A percentile compares a stretch with the other conserved stretches of the same genome.
phyloP scores from a whole-genome alignment of 441 rosid genomes.

The Flueggea neowawraea region DNA sequence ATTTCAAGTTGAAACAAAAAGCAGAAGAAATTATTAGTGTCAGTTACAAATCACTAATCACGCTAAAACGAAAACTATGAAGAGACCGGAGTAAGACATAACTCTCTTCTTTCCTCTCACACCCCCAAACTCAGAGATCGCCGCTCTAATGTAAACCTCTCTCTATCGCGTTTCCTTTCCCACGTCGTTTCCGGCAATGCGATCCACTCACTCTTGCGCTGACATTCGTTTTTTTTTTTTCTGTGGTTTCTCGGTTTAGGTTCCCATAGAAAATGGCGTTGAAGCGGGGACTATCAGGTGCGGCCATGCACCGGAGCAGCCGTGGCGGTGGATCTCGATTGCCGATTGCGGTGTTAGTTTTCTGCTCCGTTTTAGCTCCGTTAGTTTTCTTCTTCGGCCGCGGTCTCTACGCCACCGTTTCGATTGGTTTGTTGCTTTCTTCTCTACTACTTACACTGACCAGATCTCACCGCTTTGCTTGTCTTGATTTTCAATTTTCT shows the following conservation, averaged over 20 bases:
- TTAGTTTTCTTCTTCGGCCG: slow-evolving; percentile 69
- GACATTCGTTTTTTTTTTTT: neutral
- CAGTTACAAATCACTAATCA: no score
- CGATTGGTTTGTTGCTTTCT: slow-evolving; percentile 40
- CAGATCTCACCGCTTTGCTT: neutral
- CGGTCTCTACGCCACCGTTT: slow-evolving; percentile 40
- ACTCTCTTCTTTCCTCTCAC: no score
- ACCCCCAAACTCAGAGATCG: no score
- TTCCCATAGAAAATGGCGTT: slow-evolving; percentile 60
- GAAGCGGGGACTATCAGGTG: slow-evolving; percentile 56
- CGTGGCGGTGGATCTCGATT: slow-evolving; percentile 57
- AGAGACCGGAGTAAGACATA: no score
- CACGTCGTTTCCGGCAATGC: neutral
- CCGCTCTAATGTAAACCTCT: no score
- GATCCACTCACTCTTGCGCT: neutral
- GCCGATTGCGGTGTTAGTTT: slow-evolving; percentile 37
- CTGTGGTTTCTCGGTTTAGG: slow-evolving; percentile 11
- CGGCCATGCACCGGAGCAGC: slow-evolving; percentile 35
- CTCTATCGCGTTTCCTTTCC: no score
- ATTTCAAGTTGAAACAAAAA: no score
- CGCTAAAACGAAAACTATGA: no score
- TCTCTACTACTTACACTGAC: neutral
- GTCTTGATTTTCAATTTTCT: neutral
- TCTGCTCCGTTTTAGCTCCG: slow-evolving; percentile 61
- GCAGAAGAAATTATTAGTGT: no score